Percentiles rank a stretch among this genome's conserved stretches.
Evolutionary conservation across 768 basidiomycete species (phyloP).

Genomic region (Auriscalpium orientale): DNA sequence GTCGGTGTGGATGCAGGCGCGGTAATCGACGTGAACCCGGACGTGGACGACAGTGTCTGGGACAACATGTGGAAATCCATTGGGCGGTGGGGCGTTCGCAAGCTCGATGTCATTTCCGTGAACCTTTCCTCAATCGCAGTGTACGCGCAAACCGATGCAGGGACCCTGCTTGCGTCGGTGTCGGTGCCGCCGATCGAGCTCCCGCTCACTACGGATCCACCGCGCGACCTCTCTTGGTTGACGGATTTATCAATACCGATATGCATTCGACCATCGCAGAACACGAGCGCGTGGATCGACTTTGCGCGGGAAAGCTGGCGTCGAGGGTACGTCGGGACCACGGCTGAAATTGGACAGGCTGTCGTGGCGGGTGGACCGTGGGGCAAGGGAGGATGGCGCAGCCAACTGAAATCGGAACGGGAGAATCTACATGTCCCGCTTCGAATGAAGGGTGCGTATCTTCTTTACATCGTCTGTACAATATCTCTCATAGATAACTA

Average conservation of each 20-base stretch:
- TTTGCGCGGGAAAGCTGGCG: slow-evolving; percentile 11
- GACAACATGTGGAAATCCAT: slow-evolving; percentile 53
- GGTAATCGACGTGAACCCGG: slow-evolving; percentile 46
- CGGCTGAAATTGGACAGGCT: not conserved
- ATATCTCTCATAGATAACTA: slow-evolving; percentile 21
- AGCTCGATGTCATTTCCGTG: slow-evolving; percentile 49
- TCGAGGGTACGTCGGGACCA: slow-evolving; percentile 1
- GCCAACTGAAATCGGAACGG: not conserved
- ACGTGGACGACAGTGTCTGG: slow-evolving; percentile 37
- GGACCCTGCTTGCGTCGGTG: slow-evolving; percentile 39
- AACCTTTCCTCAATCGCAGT: slow-evolving; percentile 32
- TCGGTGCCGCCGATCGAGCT: slow-evolving; percentile 43
- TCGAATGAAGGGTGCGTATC: slow-evolving; percentile 44
- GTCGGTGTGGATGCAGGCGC: slow-evolving; percentile 64
- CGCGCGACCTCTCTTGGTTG: slow-evolving; percentile 9
- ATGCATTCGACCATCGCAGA: slow-evolving; percentile 5
- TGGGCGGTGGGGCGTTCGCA: slow-evolving; percentile 59
- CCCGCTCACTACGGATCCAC: slow-evolving; percentile 22
- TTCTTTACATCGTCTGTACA: slow-evolving; percentile 1
- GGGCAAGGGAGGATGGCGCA: slow-evolving; percentile 4
- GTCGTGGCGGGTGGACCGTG: slow-evolving; percentile 1
- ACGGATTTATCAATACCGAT: slow-evolving; percentile 7
- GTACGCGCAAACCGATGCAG: slow-evolving; percentile 25
- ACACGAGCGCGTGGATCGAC: slow-evolving; percentile 7
- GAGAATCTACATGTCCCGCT: slow-evolving; percentile 21